Conservation (phyloP, 1,139 yeast species). For the Geotrichum histeridarum region DNA sequence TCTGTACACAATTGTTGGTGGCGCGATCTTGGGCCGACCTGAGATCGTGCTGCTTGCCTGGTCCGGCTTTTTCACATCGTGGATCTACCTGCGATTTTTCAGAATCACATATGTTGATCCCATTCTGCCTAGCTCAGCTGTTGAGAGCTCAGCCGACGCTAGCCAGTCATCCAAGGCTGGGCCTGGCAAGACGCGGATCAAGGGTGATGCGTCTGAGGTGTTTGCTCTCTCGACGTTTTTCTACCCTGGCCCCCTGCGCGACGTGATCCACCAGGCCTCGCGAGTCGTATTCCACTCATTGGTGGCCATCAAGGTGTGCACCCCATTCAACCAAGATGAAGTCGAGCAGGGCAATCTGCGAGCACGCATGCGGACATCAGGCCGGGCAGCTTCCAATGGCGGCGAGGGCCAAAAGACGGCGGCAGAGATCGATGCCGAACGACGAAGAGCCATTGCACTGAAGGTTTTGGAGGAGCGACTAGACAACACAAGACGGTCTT, state of each 20-base stretch:
- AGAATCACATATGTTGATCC: slow-evolving; percentile 45
- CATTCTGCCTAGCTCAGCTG: slow-evolving; percentile 29
- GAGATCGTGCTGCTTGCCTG: slow-evolving; percentile 52
- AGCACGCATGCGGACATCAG: slow-evolving; percentile 40
- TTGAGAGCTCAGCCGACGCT: slow-evolving; percentile 20
- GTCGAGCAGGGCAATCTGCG: slow-evolving; percentile 69
- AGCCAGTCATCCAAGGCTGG: slow-evolving; percentile 20
- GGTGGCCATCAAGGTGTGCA: slow-evolving; percentile 52
- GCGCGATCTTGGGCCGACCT: slow-evolving; percentile 22
- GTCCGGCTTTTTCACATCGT: slow-evolving; percentile 63
- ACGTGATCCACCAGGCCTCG: slow-evolving; percentile 50
- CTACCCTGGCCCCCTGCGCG: slow-evolving; percentile 60
- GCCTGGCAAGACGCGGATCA: slow-evolving; percentile 38
- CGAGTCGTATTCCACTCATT: slow-evolving; percentile 49
- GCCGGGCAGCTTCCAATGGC: slow-evolving; percentile 25
- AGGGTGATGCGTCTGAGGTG: slow-evolving; percentile 88
- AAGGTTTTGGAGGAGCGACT: slow-evolving; percentile 72
- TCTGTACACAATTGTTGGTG: slow-evolving; percentile 37
- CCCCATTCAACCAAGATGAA: slow-evolving; percentile 65
- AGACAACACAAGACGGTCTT: slow-evolving; percentile 12
- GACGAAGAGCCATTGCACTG: slow-evolving; percentile 80
- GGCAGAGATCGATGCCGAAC: slow-evolving; percentile 56
- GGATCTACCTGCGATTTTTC: slow-evolving; percentile 71
- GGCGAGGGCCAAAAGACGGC: slow-evolving; percentile 16
- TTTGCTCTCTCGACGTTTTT: slow-evolving; percentile 73